Percentiles rank a stretch among this genome's conserved stretches.
Evolutionary conservation across 2,329 filamentous ascomycete genomes (phyloP).

Genomic region (Onygenales sp.): DNA sequence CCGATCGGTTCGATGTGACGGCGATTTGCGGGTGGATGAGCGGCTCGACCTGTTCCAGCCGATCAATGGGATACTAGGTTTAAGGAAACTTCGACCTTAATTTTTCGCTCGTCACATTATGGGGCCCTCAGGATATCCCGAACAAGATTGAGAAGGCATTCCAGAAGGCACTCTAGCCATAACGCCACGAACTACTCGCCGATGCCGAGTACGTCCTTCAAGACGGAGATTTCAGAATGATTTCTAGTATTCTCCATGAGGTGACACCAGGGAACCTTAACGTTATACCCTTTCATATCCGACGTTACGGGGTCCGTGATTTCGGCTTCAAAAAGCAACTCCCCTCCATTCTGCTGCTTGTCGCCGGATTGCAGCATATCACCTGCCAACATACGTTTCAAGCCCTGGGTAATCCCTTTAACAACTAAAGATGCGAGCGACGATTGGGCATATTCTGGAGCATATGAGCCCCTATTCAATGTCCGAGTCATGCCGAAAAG

Average conservation of each 20-base stretch:
- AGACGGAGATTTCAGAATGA: slow-evolving; percentile 60
- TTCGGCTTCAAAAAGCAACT: slow-evolving; percentile 59
- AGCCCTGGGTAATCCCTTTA: slow-evolving; percentile 46
- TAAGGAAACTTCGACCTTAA: too few species aligned
- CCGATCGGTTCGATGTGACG: too few species aligned
- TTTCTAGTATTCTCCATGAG: slow-evolving; percentile 72
- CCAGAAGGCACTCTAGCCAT: too few species aligned
- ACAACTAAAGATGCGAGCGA: slow-evolving; percentile 38
- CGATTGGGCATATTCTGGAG: slow-evolving; percentile 57
- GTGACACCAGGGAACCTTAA: slow-evolving; percentile 68
- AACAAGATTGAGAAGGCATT: too few species aligned
- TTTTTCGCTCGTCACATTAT: too few species aligned
- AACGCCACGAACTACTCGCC: neutral
- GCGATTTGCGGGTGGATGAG: too few species aligned
- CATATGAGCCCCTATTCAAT: slow-evolving; percentile 45
- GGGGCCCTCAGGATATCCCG: too few species aligned
- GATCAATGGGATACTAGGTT: too few species aligned
- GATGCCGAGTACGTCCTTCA: slow-evolving; percentile 55
- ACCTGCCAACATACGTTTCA: slow-evolving; percentile 50
- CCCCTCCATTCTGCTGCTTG: slow-evolving; percentile 61
- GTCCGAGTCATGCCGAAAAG: slow-evolving; percentile 61
- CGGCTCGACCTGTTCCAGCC: too few species aligned
- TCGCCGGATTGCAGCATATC: slow-evolving; percentile 56
- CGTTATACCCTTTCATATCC: slow-evolving; percentile 35
- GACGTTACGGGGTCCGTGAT: slow-evolving; percentile 9